A percentile compares a stretch with the other conserved stretches of the same genome.
Conservation (phyloP, 169 alveolate species). For the Plasmodium blacklocki region DNA sequence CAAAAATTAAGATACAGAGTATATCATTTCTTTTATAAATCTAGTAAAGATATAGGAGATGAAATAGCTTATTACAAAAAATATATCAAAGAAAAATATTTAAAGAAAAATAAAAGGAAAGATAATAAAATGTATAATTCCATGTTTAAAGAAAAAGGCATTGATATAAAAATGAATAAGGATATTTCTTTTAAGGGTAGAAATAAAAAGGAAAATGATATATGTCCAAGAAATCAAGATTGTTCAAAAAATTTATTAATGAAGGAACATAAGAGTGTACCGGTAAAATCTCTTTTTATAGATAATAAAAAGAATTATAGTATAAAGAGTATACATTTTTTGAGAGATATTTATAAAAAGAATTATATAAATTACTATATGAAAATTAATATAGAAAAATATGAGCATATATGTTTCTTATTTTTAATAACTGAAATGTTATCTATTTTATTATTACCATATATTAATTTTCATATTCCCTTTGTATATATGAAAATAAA, state of each 20-base stretch:
- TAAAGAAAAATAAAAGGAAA: slow-evolving; percentile 54
- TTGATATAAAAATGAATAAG: slow-evolving; percentile 34
- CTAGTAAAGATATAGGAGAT: slow-evolving; percentile 50
- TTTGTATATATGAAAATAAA: slow-evolving; percentile 25
- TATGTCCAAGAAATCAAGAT: slow-evolving; percentile 14
- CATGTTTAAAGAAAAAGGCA: slow-evolving; percentile 21
- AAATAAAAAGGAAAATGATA: slow-evolving; percentile 3
- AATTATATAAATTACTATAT: slow-evolving; percentile 32
- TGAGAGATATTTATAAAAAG: slow-evolving; percentile 63
- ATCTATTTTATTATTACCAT: slow-evolving; percentile 39
- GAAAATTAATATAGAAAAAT: slow-evolving; percentile 71
- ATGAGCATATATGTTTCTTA: slow-evolving; percentile 65
- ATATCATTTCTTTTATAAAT: slow-evolving; percentile 16
- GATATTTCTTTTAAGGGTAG: slow-evolving; percentile 31
- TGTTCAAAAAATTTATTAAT: background rate
- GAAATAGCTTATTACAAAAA: slow-evolving; percentile 50
- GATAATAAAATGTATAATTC: slow-evolving; percentile 56
- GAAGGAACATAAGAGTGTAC: slow-evolving; percentile 20
- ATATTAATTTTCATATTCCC: slow-evolving; percentile 27
- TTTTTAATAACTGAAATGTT: slow-evolving; percentile 68
- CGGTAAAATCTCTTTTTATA: slow-evolving; percentile 7
- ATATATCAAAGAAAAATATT: slow-evolving; percentile 45
- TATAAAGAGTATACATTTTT: slow-evolving; percentile 35
- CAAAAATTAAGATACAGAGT: slow-evolving; percentile 58
- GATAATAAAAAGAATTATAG: slow-evolving; percentile 54